phyloP scores from a whole-genome alignment of 768 basidiomycete species.

The Amyloporia xantha region DNA sequence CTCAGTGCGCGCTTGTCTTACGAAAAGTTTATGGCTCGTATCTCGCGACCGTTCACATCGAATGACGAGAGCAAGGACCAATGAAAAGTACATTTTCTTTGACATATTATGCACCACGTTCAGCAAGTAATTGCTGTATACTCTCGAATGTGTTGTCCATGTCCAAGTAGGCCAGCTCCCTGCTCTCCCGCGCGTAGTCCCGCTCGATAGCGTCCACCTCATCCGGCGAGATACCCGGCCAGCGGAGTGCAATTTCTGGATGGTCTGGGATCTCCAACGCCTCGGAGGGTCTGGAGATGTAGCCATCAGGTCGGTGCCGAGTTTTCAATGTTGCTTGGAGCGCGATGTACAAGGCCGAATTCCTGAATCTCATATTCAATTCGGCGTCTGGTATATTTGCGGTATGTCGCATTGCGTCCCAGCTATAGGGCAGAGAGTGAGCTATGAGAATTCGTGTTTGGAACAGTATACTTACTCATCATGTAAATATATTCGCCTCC shows the following conservation, averaged over 20 bases:
- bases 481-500: slow-evolving; percentile 83
- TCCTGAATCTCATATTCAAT: slow-evolving; percentile 60
- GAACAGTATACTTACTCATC: slow-evolving; percentile 56
- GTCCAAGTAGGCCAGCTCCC: slow-evolving; percentile 45
- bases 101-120: slow-evolving; percentile 5
- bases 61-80: slow-evolving; percentile 20
- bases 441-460: not conserved
- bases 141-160: slow-evolving; percentile 58
- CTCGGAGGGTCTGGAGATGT: slow-evolving; percentile 48
- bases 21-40: slow-evolving; percentile 22
- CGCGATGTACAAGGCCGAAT: slow-evolving; percentile 70
- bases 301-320: slow-evolving; percentile 36
- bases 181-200: slow-evolving; percentile 61
- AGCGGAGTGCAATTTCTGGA: slow-evolving; percentile 60
- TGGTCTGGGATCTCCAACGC: slow-evolving; percentile 52
- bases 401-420: slow-evolving; percentile 71
- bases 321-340: slow-evolving; percentile 43
- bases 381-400: slow-evolving; percentile 71
- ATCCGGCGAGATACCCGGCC: slow-evolving; percentile 67
- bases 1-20: slow-evolving; percentile 54
- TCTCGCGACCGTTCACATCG: slow-evolving; percentile 12
- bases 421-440: no score
- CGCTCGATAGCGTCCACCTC: slow-evolving; percentile 49
- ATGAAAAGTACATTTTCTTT: slow-evolving; percentile 15
- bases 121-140: slow-evolving; percentile 51